These are phyloP conservation scores for Drosera capensis DNA, from an alignment of 148 eudicot species.

Conservation along the genomic window DNA sequence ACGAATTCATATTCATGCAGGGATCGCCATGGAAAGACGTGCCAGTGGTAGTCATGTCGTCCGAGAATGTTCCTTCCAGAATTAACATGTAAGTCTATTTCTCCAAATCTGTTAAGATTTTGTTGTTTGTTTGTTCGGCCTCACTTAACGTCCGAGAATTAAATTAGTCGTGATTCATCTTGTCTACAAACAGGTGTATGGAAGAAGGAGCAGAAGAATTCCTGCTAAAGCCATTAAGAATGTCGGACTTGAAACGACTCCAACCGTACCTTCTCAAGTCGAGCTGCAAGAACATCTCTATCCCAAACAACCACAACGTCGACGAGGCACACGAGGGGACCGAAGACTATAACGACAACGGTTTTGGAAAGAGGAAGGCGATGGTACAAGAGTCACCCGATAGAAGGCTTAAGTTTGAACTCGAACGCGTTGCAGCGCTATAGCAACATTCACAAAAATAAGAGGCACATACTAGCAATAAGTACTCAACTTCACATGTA, in stretches of 20 bases:
- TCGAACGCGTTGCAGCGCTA: not conserved
- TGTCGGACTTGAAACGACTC: conserved; percentile 4
- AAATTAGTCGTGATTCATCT: not conserved
- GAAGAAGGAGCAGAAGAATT: conserved; percentile 10
- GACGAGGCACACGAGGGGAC: not conserved
- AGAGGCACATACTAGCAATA: not conserved
- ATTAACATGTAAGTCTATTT: conserved; percentile 21
- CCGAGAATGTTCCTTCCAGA: conserved; percentile 33
- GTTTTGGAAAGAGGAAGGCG: not conserved
- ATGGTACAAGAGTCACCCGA: not conserved
- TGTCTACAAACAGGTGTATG: conserved; percentile 1
- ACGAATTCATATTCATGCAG: conserved; percentile 7
- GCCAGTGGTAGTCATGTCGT: conserved; percentile 35
- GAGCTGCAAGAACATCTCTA: not conserved
- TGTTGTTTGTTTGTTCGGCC: not conserved
- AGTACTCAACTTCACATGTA: too few species aligned
- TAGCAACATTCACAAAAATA: not conserved
- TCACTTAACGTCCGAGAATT: not conserved
- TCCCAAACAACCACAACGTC: not conserved
- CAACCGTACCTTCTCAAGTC: conserved; percentile 2
- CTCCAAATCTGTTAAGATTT: not conserved
- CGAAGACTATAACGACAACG: not conserved
- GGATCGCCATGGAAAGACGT: conserved; percentile 33
- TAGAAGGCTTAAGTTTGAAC: not conserved
- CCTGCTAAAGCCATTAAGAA: conserved; percentile 5